phyloP scores from a whole-genome alignment of 495 filamentous ascomycete genomes.

The Hypoxylon fuscum region DNA sequence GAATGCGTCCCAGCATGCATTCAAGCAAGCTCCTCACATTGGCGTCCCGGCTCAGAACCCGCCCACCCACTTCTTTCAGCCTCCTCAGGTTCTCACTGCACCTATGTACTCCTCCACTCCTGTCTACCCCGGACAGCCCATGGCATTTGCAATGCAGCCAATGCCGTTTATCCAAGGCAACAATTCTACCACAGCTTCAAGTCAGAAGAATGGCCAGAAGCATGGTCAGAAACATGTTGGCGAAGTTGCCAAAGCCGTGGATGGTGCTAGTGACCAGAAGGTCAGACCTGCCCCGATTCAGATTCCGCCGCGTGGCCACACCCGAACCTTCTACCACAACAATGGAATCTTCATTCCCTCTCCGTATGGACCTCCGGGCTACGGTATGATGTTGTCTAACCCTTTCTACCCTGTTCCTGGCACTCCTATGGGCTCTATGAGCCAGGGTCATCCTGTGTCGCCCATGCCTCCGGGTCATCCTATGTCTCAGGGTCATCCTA shows the following conservation, averaged over 20 bases:
- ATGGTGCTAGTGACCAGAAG: constrained; percentile 44
- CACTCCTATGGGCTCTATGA: constrained; percentile 5
- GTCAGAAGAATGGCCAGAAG: too few species aligned
- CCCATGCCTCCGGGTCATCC: too few species aligned
- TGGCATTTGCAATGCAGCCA: constrained; percentile 42
- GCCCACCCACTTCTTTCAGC: too few species aligned
- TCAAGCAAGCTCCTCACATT: too few species aligned
- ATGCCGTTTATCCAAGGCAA: constrained; percentile 15
- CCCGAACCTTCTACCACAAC: constrained; percentile 57
- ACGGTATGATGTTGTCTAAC: constrained; percentile 25
- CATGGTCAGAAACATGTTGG: constrained; percentile 39
- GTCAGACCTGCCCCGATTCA: constrained; percentile 47
- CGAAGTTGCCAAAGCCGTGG: constrained; percentile 33
- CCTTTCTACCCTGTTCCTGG: constrained; percentile 25
- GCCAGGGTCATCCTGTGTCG: constrained; percentile 18
- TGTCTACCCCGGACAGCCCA: constrained; percentile 38
- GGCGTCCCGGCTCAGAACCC: too few species aligned
- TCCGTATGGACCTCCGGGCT: constrained; percentile 28
- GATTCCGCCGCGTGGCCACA: constrained; percentile 52
- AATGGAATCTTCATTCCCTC: constrained; percentile 59
- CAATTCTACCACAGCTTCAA: constrained; percentile 4
- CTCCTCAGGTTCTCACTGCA: too few species aligned
- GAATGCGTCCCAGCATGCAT: too few species aligned
- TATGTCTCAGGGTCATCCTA: too few species aligned
- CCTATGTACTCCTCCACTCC: constrained; percentile 41